Evolutionary conservation across 2,329 filamentous ascomycete species (phyloP).

Genomic region (Hymenoscyphus fraxineus): DNA sequence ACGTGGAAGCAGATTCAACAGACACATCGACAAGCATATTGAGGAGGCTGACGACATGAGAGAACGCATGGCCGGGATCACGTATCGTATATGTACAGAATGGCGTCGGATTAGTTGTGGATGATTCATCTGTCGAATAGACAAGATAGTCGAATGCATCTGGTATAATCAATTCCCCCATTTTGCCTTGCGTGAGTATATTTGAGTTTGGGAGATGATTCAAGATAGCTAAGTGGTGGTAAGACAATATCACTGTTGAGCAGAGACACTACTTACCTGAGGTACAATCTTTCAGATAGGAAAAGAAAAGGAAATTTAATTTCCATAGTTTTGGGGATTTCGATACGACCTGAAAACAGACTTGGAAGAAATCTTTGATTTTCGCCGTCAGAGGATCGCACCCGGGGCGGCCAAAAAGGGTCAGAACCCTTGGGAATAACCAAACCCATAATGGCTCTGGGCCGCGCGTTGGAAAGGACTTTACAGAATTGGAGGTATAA

Average conservation of each 20-base stretch:
- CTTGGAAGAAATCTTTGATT: conserved; percentile 51
- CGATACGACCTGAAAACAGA: conserved; percentile 44
- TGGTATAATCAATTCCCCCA: conserved; percentile 23
- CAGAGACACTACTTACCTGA: conserved; percentile 24
- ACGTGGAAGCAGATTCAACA: conserved; percentile 23
- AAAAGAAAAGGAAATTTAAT: conserved; percentile 41
- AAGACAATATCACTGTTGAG: not conserved
- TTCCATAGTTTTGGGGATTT: conserved; percentile 47
- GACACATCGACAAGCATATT: conserved; percentile 32
- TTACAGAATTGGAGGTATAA: conserved; percentile 39
- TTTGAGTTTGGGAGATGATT: conserved; percentile 23
- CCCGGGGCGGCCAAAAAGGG: conserved; percentile 50
- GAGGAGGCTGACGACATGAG: conserved; percentile 28
- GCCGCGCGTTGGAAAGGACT: conserved; percentile 48
- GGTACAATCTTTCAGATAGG: conserved; percentile 45
- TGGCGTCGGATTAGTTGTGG: not conserved
- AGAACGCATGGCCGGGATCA: conserved; percentile 23
- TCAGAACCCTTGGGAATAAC: conserved; percentile 57
- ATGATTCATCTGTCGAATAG: conserved; percentile 12
- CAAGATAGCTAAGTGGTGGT: conserved; percentile 25
- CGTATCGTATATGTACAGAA: conserved; percentile 30
- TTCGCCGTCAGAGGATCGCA: conserved; percentile 46
- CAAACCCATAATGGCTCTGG: conserved; percentile 62
- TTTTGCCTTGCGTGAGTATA: conserved; percentile 15
- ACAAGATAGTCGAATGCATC: conserved; percentile 19